phyloP scores from a whole-genome alignment of 2,329 filamentous ascomycete species.

The Aspergillus proliferans region DNA sequence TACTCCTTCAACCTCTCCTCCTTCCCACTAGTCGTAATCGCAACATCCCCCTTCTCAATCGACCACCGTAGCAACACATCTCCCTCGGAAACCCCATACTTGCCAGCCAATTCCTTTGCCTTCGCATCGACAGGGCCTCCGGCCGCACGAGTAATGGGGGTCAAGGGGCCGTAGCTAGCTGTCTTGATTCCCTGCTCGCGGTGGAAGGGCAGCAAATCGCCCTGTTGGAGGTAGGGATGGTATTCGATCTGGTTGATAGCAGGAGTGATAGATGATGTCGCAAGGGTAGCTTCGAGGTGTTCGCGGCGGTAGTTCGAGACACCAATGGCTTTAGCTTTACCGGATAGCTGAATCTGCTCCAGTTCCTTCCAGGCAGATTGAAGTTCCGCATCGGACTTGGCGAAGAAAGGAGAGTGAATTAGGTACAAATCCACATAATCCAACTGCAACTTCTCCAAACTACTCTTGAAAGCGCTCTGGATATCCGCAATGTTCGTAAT shows the following conservation, averaged over 20 bases:
- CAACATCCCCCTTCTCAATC: slow-evolving; percentile 54
- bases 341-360: slow-evolving; percentile 52
- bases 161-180: slow-evolving; percentile 38
- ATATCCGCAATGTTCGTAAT: slow-evolving; percentile 49
- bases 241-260: slow-evolving; percentile 32
- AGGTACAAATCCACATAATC: slow-evolving; percentile 61
- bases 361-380: slow-evolving; percentile 55
- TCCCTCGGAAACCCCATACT: slow-evolving; percentile 54
- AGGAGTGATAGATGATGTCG: slow-evolving; percentile 38
- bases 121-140: slow-evolving; percentile 51
- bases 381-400: slow-evolving; percentile 47
- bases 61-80: slow-evolving; percentile 56
- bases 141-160: slow-evolving; percentile 49
- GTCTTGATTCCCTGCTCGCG: slow-evolving; percentile 37
- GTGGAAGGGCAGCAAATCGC: slow-evolving; percentile 35
- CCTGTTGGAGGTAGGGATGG: slow-evolving; percentile 45
- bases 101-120: slow-evolving; percentile 49
- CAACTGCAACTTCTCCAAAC: slow-evolving; percentile 54
- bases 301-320: slow-evolving; percentile 55
- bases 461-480: slow-evolving; percentile 48
- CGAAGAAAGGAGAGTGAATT: slow-evolving; percentile 57
- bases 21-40: slow-evolving; percentile 56
- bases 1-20: slow-evolving; percentile 56
- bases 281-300: slow-evolving; percentile 49
- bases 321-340: slow-evolving; percentile 56